Base-by-base conservation (phyloP, 441 rosid genomes). In the Croton setiger region DNA sequence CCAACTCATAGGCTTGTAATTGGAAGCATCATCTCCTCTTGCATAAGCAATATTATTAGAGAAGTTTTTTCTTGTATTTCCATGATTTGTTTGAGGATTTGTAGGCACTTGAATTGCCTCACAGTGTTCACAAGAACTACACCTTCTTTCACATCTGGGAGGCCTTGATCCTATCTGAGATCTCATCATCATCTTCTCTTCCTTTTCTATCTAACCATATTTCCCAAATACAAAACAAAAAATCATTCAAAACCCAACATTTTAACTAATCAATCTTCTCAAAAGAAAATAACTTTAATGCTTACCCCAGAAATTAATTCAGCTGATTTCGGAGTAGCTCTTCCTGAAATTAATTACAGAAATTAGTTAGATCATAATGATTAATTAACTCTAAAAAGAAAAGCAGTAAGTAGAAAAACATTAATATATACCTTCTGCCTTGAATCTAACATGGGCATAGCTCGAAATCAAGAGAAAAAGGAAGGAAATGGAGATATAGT, bases 1-100 rank as follows among this genome's bases (percentile, higher is more conserved):
- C 80, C 80, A 77, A 66, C 77, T 73, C 77, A 77, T 69, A 4
- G 80, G 80, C 68, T 77, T 73, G 66, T 77, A 77, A 31, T 77
- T 77, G 64, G 80, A 64, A 52, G 43, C 41, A n/a, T 43, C 74
- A 66, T 73, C 80, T 23, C 80, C 77, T 69, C 77, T 77, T 14
- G 74, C 74, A 69, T 77, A 60, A 18, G 59, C 72, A 52, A 66
- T 36, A 23, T 41, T 66, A 7, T 37, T 20, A 27, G 53, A n/a
- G 10, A 69, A 44, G 63, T 23, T 54, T 43, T 59, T 54, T 27
- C 3, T n/a, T 27, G 31, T 27, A 17, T 64, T 72, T 44, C 64
- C 64, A 51, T 68, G 64, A 60, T 71, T 64, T 20, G 60, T 18
- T 60, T 72, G 76, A n/a, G 80, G 77, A 73, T 72, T 72, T 64